A percentile compares a stretch with the other conserved stretches of the same genome.
Conservation (phyloP, 2,329 filamentous ascomycete genomes). For the Conoideocrella luteorostrata region DNA sequence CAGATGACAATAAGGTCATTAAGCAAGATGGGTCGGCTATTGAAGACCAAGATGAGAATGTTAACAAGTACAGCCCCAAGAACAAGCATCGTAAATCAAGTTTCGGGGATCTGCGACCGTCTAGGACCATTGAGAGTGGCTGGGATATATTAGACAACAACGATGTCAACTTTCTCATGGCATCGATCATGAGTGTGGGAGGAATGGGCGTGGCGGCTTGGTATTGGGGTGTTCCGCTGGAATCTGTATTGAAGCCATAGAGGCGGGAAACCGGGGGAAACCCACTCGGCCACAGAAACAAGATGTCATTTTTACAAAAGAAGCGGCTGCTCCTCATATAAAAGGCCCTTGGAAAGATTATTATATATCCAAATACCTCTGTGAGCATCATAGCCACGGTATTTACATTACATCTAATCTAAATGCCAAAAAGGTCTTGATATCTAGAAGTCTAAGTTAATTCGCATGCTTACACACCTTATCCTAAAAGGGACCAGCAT, state of each 20-base stretch:
- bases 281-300: no score
- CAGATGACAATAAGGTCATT: slow-evolving; percentile 38
- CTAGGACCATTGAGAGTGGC: slow-evolving; percentile 58
- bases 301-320: no score
- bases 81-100: slow-evolving; percentile 45
- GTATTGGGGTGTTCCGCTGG: slow-evolving; percentile 52
- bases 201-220: slow-evolving; percentile 62
- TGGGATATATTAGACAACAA: slow-evolving; percentile 87
- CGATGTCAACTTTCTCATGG: slow-evolving; percentile 91
- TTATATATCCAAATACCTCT: no score
- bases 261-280: background rate
- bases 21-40: slow-evolving; percentile 24
- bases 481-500: no score
- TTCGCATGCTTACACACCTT: no score
- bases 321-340: no score
- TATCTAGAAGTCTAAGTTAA: no score
- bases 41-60: slow-evolving; percentile 29
- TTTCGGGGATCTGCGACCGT: slow-evolving; percentile 51
- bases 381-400: no score
- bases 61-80: slow-evolving; percentile 41
- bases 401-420: no score
- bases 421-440: no score
- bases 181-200: slow-evolving; percentile 68
- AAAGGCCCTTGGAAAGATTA: no score
- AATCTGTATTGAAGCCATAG: slow-evolving; percentile 17